Conservation (phyloP, 2,329 filamentous ascomycete genomes). For the Pseudocercospora pini-densiflorae region DNA sequence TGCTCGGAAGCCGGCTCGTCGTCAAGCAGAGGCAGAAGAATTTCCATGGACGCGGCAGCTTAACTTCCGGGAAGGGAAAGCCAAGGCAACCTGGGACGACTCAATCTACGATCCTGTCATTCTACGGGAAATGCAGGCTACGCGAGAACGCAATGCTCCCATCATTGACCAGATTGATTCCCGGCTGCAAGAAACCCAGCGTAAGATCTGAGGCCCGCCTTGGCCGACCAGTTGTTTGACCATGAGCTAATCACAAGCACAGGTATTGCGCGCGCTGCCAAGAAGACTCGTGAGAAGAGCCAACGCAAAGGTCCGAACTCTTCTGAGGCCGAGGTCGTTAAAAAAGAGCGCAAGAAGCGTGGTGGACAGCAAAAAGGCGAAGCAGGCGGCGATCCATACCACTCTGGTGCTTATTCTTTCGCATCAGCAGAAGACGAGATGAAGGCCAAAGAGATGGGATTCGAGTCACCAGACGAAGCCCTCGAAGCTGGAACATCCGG, state of each 20-base stretch:
- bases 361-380: constrained; percentile 25
- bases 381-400: constrained; percentile 35
- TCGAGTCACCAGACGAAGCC: constrained; percentile 32
- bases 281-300: constrained; percentile 19
- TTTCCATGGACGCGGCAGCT: constrained; percentile 41
- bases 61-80: constrained; percentile 34
- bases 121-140: constrained; percentile 33
- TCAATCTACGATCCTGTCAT: constrained; percentile 34
- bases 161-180: constrained; percentile 35
- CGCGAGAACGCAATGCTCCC: constrained; percentile 32
- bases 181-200: constrained; percentile 35
- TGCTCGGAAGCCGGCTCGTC: constrained; percentile 30
- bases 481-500: constrained; percentile 36
- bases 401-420: constrained; percentile 38
- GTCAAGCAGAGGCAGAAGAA: constrained; percentile 31
- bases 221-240: not conserved
- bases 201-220: constrained; percentile 24
- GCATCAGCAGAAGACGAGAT: constrained; percentile 26
- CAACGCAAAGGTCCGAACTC: constrained; percentile 17
- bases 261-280: constrained; percentile 30
- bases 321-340: constrained; percentile 23
- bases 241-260: constrained; percentile 15
- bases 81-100: constrained; percentile 37
- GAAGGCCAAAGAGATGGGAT: constrained; percentile 23
- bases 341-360: constrained; percentile 30